Percentiles rank a stretch among this genome's conserved stretches.
Evolutionary conservation across 768 basidiomycete genomes (phyloP).

Genomic region (Lentinula aciculospora): DNA sequence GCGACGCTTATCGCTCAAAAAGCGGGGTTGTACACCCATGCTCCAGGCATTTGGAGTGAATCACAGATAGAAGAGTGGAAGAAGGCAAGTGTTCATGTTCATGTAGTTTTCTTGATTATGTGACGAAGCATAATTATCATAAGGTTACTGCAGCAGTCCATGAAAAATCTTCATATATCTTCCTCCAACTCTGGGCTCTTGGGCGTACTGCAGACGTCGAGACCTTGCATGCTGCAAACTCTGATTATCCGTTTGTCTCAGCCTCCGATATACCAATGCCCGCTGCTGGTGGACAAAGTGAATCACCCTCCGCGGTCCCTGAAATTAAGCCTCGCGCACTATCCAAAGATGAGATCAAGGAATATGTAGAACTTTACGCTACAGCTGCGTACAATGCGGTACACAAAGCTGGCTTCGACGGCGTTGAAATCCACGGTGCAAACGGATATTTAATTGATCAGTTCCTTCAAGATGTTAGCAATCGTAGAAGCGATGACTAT

Average conservation of each 20-base stretch:
- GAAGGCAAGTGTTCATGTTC: not conserved
- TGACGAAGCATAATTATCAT: slow-evolving; percentile 37
- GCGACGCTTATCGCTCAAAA: slow-evolving; percentile 31
- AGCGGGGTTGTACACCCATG: slow-evolving; percentile 19
- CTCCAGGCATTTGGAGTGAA: slow-evolving; percentile 32
- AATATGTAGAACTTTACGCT: slow-evolving; percentile 45
- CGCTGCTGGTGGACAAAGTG: not conserved
- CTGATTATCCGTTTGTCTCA: slow-evolving; percentile 21
- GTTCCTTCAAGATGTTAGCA: slow-evolving; percentile 53
- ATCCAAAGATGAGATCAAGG: slow-evolving; percentile 40
- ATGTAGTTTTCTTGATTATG: slow-evolving; percentile 43
- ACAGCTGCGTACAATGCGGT: slow-evolving; percentile 53
- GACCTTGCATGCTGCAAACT: slow-evolving; percentile 29
- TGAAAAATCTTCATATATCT: slow-evolving; percentile 41
- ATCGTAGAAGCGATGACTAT: slow-evolving; percentile 58
- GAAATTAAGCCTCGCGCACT: slow-evolving; percentile 30
- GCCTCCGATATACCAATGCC: slow-evolving; percentile 18
- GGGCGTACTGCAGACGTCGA: slow-evolving; percentile 37
- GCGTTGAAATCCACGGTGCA: slow-evolving; percentile 42
- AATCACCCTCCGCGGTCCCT: slow-evolving; percentile 10
- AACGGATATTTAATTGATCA: slow-evolving; percentile 53
- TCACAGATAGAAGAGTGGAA: slow-evolving; percentile 27
- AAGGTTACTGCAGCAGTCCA: slow-evolving; percentile 57
- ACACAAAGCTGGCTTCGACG: slow-evolving; percentile 60
- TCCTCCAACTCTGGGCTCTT: slow-evolving; percentile 40